Base-by-base conservation (phyloP, 1,139 yeast species). In the Hansenula lynferdii region DNA sequence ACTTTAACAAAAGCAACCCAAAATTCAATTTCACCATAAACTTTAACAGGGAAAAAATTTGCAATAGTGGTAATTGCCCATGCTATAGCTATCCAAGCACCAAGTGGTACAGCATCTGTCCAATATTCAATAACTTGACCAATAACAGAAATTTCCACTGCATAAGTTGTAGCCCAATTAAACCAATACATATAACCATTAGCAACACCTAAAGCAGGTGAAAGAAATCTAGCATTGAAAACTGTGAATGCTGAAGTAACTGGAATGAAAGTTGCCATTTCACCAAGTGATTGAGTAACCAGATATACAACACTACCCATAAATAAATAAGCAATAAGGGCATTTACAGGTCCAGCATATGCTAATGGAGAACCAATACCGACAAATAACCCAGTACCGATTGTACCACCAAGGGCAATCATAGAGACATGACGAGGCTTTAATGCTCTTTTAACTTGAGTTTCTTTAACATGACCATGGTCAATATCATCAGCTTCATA, bases 101-200 rank as follows among this genome's bases (percentile, higher is more conserved):
- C 62, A 37, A 80, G 61, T 8, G 95, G 94, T 16, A 85, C 92
- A 2, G 73, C 71, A 46, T 64, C 65, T 2, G 92, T 83, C 95
- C 96, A 86, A 51, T 71, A 81, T 54, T 79, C 69, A 43, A 86
- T 75, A 36, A 86, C 75, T 60, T 84, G 86, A 14, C 95, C 92
- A 30, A 84, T 80, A 15, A 87, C 89, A 21, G 92, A 83, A 40
- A 87, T 66, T 61, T 87, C 96, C 48, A 85, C 76, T 2, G 95
- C 89, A 64, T 80, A 84, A 2, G 95, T 85, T 41, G 83, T 77
- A 36, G 87, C 85, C 94, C 95, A 86, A 17, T 85, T 76, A 58
- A 85, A 85, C 90, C 92, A 85, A 59, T 87, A 87, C 65, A 79
- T 72, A 77, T 86, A 85, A 39, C 92, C 92, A 50, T 81, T 79